A percentile compares a stretch with the other conserved stretches of the same genome.
Evolutionary conservation across 495 filamentous ascomycete species (phyloP).

Genomic region (Evansstolkia leycettana): DNA sequence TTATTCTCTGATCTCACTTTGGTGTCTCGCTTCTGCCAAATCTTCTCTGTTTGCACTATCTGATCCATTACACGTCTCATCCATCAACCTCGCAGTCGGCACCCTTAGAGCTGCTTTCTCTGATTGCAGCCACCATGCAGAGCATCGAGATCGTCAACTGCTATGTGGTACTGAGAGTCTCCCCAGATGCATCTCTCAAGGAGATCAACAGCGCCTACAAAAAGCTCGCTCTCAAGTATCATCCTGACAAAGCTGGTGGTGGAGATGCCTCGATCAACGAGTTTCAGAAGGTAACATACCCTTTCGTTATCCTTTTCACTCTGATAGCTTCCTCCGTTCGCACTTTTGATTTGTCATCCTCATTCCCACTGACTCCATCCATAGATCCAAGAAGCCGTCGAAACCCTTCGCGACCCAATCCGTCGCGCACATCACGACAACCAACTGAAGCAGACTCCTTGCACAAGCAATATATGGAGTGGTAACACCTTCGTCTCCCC

Average conservation of each 20-base stretch:
- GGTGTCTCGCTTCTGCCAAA: no score
- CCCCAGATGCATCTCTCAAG: slow-evolving; percentile 15
- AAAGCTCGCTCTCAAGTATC: slow-evolving; percentile 39
- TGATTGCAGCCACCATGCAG: not conserved
- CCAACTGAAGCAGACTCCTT: not conserved
- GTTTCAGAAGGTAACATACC: slow-evolving; percentile 26
- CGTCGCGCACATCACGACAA: slow-evolving; percentile 18
- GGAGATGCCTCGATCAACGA: slow-evolving; percentile 24
- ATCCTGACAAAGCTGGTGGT: slow-evolving; percentile 49
- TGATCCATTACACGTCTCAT: no score
- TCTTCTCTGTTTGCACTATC: no score
- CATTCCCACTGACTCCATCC: not conserved
- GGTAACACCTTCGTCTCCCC: not conserved
- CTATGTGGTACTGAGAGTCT: slow-evolving; percentile 27
- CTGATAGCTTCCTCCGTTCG: not conserved
- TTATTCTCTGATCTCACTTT: no score
- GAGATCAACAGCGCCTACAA: slow-evolving; percentile 35
- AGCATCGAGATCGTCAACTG: slow-evolving; percentile 7
- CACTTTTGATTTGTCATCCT: no score
- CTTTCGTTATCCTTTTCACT: not conserved
- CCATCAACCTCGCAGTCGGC: no score
- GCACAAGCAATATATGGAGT: no score
- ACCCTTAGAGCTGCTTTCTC: not conserved
- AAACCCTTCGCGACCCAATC: slow-evolving; percentile 22
- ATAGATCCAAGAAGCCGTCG: slow-evolving; percentile 28